phyloP scores from a whole-genome alignment of 305 asterid genomes.

The Ilex paraguariensis region DNA sequence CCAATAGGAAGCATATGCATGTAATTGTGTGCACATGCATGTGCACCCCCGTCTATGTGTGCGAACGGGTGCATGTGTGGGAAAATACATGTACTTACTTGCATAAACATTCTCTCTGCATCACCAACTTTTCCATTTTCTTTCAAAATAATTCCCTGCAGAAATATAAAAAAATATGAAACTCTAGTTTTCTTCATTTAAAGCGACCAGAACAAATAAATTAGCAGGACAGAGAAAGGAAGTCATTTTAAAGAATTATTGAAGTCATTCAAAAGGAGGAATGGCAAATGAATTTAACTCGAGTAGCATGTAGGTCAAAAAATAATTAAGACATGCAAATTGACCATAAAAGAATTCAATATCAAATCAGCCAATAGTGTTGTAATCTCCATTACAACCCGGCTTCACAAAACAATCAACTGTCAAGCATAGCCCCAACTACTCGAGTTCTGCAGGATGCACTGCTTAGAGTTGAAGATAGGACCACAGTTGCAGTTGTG shows the following conservation, averaged over 20 bases:
- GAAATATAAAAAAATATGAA: conserved; percentile 10
- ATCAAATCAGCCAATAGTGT: no score
- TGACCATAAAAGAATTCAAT: no score
- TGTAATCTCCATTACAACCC: no score
- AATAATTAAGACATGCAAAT: no score
- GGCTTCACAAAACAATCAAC: no score
- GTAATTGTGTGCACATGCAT: neutral
- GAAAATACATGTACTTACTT: conserved; percentile 37
- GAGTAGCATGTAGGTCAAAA: no score
- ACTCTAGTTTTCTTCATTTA: neutral
- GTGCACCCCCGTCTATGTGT: neutral
- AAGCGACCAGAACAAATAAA: neutral
- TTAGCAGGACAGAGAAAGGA: neutral
- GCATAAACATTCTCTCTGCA: conserved; percentile 96
- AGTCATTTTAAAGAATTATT: neutral
- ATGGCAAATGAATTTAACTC: no score
- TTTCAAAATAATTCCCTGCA: conserved; percentile 85
- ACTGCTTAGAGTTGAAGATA: no score
- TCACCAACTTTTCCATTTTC: conserved; percentile 74
- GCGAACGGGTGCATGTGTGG: neutral
- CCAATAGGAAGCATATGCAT: neutral
- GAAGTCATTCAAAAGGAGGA: no score
- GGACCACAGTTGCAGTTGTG: no score
- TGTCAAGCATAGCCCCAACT: no score
- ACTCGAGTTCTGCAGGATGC: no score